Conservation (phyloP, 2,329 filamentous ascomycete species). For the Alternaria incomplexa region DNA sequence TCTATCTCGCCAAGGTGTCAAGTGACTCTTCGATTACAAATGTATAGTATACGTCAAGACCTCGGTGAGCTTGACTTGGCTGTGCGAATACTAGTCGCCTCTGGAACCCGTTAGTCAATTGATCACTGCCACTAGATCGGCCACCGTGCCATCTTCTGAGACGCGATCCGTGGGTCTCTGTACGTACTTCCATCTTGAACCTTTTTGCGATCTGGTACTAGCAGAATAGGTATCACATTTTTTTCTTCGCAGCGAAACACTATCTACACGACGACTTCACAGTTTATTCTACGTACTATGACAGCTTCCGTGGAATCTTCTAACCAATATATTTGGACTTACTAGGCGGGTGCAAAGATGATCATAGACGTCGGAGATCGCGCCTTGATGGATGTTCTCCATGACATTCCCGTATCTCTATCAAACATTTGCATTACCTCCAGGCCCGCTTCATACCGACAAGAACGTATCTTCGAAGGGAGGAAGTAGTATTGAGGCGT, state of each 20-base stretch:
- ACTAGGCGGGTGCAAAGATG: not conserved
- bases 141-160: not conserved
- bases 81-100: not conserved
- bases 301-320: not conserved
- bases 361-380: not conserved
- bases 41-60: not conserved
- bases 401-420: no score
- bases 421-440: no score
- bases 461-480: not conserved
- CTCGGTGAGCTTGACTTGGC: not conserved
- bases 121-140: not conserved
- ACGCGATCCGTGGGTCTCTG: not conserved
- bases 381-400: not conserved
- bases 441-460: not conserved
- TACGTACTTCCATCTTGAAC: not conserved
- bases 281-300: not conserved
- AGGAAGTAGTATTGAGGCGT: not conserved
- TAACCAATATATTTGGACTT: not conserved
- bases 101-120: not conserved
- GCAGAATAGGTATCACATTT: not conserved
- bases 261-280: not conserved
- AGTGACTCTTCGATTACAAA: not conserved
- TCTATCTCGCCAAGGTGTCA: not conserved
- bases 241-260: not conserved
- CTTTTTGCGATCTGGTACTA: not conserved